Conservation (phyloP, 805 yeast species). For the Spathaspora passalidarum region DNA sequence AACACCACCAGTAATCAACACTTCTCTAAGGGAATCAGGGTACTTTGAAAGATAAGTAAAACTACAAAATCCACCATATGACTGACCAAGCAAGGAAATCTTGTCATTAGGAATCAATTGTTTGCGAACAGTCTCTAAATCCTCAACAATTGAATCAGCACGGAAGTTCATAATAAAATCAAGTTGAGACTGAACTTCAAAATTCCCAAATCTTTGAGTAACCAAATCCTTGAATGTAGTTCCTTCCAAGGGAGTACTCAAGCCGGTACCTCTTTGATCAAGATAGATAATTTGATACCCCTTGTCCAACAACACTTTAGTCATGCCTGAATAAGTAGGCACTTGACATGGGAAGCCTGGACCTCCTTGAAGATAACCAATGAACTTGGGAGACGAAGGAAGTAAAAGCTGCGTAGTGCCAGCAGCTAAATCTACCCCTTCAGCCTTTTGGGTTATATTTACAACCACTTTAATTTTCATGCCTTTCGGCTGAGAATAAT, state of each 20-base stretch:
- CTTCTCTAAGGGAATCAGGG: conserved; percentile 40
- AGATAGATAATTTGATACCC: conserved; percentile 45
- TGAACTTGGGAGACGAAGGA: conserved; percentile 31
- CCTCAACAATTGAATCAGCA: conserved; percentile 52
- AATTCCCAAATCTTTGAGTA: conserved; percentile 9
- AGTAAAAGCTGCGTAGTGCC: conserved; percentile 12
- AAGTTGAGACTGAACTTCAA: conserved; percentile 25
- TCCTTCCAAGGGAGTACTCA: conserved; percentile 45
- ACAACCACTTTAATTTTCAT: conserved; percentile 23
- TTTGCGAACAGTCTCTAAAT: conserved; percentile 45
- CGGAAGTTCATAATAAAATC: conserved; percentile 44
- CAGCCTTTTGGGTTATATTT: conserved; percentile 31
- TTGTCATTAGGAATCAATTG: conserved; percentile 32
- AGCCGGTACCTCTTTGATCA: conserved; percentile 65
- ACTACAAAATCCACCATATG: conserved; percentile 54
- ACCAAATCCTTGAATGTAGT: conserved; percentile 18
- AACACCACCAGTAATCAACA: conserved; percentile 54
- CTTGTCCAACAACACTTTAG: conserved; percentile 36
- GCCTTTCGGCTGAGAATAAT: conserved; percentile 10
- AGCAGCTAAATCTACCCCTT: conserved; percentile 8
- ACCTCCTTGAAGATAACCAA: conserved; percentile 51
- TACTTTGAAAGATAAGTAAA: conserved; percentile 48
- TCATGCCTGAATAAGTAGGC: conserved; percentile 34
- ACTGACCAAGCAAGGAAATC: conserved; percentile 56
- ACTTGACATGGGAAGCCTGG: conserved; percentile 49